Conservation (phyloP, 495 filamentous ascomycete species). For the Lentithecium fluviatile region DNA sequence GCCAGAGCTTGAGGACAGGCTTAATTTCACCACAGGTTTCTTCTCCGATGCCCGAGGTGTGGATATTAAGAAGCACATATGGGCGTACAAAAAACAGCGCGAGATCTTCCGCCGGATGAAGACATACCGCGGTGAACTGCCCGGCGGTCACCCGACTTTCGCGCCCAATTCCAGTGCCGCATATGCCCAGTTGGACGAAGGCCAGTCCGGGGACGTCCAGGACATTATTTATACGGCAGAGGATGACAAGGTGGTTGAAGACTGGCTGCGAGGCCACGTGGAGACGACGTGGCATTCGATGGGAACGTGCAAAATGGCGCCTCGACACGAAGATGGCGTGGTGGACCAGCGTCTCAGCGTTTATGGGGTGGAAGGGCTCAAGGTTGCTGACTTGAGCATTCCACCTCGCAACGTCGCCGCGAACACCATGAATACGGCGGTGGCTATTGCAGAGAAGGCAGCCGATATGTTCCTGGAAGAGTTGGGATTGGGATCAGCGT, state of each 20-base stretch:
- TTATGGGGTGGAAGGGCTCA: conserved; percentile 51
- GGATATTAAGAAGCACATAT: conserved; percentile 47
- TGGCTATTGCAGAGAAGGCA: conserved; percentile 61
- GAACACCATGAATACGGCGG: conserved; percentile 62
- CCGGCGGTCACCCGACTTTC: conserved; percentile 53
- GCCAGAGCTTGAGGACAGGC: conserved; percentile 34
- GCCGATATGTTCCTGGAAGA: conserved; percentile 57
- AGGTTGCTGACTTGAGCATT: conserved; percentile 51
- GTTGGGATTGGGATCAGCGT: conserved; percentile 39
- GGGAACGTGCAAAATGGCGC: conserved; percentile 53
- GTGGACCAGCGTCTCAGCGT: conserved; percentile 52
- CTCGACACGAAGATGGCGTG: conserved; percentile 48
- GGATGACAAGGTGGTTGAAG: conserved; percentile 54
- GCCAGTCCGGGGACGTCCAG: conserved; percentile 19
- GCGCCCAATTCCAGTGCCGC: conserved; percentile 47
- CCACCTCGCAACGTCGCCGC: conserved; percentile 59
- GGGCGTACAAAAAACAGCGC: conserved; percentile 42
- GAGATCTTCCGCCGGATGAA: conserved; percentile 57
- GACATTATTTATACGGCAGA: conserved; percentile 51
- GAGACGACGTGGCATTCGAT: conserved; percentile 53
- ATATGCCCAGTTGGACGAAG: conserved; percentile 19
- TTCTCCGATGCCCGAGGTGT: conserved; percentile 31
- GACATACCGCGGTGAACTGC: conserved; percentile 55
- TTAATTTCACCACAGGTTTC: conserved; percentile 47
- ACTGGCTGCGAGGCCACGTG: conserved; percentile 49